phyloP scores from a whole-genome alignment of 163 green algal species.

The Prototheca cutis region DNA sequence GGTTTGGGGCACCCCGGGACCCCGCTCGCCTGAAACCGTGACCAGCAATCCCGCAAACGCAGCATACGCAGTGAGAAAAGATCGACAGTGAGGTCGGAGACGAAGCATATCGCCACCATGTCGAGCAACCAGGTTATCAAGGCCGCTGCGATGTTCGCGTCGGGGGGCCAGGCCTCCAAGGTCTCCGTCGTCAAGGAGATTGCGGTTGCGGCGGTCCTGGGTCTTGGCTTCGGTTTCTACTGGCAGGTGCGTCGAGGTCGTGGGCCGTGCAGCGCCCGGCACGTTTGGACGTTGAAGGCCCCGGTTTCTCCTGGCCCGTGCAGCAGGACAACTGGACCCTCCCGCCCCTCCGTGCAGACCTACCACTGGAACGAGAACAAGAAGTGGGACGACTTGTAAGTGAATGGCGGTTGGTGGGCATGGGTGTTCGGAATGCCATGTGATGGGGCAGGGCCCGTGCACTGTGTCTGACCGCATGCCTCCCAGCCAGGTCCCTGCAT shows the following conservation, averaged over 20 bases:
- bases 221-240: conserved; percentile 12
- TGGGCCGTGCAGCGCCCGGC: not conserved
- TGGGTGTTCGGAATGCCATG: too few species aligned
- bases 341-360: conserved; percentile 1
- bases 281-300: not conserved
- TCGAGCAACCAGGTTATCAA: conserved; percentile 29
- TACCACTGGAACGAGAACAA: conserved; percentile 17
- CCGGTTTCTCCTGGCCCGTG: not conserved
- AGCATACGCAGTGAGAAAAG: not conserved
- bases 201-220: conserved; percentile 10
- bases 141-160: conserved; percentile 27
- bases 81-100: not conserved
- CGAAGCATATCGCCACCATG: conserved; percentile 14
- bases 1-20: too few species aligned
- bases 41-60: not conserved
- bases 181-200: conserved; percentile 28
- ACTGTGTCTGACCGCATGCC: too few species aligned
- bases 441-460: too few species aligned
- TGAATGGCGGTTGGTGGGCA: not conserved
- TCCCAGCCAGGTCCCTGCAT: too few species aligned
- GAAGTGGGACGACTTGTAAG: conserved; percentile 16
- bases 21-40: too few species aligned
- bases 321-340: not conserved
- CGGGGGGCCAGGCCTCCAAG: conserved; percentile 14
- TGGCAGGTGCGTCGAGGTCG: conserved; percentile 30